phyloP scores from a whole-genome alignment of 768 basidiomycete species.

The Suillus decipiens region DNA sequence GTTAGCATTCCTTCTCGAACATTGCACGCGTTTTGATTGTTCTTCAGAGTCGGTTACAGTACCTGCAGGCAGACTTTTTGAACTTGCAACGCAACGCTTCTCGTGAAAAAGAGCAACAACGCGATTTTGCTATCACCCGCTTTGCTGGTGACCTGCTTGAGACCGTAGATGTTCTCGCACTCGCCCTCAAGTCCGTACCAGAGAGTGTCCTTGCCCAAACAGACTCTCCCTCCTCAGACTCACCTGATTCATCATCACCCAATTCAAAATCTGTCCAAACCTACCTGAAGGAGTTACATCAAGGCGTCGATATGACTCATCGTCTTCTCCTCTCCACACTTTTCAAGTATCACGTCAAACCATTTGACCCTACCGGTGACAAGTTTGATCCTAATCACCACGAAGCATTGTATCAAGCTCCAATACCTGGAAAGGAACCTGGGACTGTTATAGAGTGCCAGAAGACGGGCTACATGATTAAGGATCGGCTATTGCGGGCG shows the following conservation, averaged over 20 bases:
- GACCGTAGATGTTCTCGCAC: slow-evolving; percentile 84
- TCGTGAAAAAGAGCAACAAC: slow-evolving; percentile 89
- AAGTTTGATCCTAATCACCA: slow-evolving; percentile 93
- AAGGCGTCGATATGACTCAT: slow-evolving; percentile 91
- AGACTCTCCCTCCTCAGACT: slow-evolving; percentile 27
- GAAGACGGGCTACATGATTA: slow-evolving; percentile 92
- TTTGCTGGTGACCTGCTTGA: slow-evolving; percentile 91
- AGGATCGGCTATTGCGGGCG: slow-evolving; percentile 88
- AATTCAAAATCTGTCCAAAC: slow-evolving; percentile 53
- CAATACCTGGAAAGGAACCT: slow-evolving; percentile 85
- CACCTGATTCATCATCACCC: slow-evolving; percentile 34
- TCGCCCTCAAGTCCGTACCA: slow-evolving; percentile 84
- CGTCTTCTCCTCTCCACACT: slow-evolving; percentile 87
- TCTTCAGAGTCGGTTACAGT: slow-evolving; percentile 79
- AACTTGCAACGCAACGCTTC: slow-evolving; percentile 92
- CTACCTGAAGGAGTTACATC: slow-evolving; percentile 71
- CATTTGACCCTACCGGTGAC: slow-evolving; percentile 91
- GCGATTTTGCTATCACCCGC: slow-evolving; percentile 89
- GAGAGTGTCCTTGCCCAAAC: slow-evolving; percentile 40
- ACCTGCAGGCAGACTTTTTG: slow-evolving; percentile 92
- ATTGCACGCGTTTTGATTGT: slow-evolving; percentile 13
- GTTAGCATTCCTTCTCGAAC: slow-evolving; percentile 45
- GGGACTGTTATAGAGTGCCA: slow-evolving; percentile 91
- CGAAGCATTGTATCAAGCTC: slow-evolving; percentile 93
- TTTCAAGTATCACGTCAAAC: slow-evolving; percentile 88